Percentiles rank a stretch among this genome's conserved stretches.
These are phyloP conservation scores for Arthromyces matolae DNA, from an alignment of 768 basidiomycete species.

Conservation along the genomic window DNA sequence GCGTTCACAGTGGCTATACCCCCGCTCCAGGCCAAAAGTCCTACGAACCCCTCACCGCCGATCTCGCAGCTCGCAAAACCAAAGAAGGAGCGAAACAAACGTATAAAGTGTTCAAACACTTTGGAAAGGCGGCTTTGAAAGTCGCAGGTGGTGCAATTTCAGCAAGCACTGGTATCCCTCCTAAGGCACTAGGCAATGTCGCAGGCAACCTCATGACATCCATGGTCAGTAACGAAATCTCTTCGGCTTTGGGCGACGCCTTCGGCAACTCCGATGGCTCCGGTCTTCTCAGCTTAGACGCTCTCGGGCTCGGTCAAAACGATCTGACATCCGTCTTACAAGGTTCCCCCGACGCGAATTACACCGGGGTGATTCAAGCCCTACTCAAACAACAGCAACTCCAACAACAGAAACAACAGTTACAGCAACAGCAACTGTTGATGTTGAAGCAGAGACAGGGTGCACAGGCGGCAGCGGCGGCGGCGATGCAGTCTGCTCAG, in stretches of 20 bases:
- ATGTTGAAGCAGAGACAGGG: constrained; percentile 6
- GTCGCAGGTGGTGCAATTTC: constrained; percentile 12
- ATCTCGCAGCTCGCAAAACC: constrained; percentile 15
- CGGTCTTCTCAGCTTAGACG: too few relatives aligned
- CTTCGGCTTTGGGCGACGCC: constrained; percentile 5
- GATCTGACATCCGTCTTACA: constrained; percentile 30
- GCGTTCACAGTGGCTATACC: too few relatives aligned
- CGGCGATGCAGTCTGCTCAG: background rate
- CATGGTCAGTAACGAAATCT: background rate
- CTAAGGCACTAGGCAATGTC: background rate
- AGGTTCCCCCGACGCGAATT: constrained; percentile 30
- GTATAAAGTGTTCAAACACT: constrained; percentile 8
- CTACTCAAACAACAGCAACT: constrained; percentile 18
- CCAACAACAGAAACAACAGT: constrained; percentile 14
- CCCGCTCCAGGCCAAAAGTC: background rate
- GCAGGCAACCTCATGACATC: constrained; percentile 14
- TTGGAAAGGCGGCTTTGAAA: constrained; percentile 12
- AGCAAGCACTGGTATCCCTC: constrained; percentile 2
- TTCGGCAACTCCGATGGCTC: constrained; percentile 17
- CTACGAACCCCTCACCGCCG: constrained; percentile 8
- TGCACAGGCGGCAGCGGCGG: background rate
- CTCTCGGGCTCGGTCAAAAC: constrained; percentile 9
- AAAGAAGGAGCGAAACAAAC: constrained; percentile 3
- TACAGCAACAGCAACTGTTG: constrained; percentile 14
- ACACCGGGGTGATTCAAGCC: constrained; percentile 29